Percentiles rank a stretch among this genome's conserved stretches.
These are phyloP conservation scores for Didymella glomerata DNA, from an alignment of 2,329 filamentous ascomycete genomes.

Conservation along the genomic window DNA sequence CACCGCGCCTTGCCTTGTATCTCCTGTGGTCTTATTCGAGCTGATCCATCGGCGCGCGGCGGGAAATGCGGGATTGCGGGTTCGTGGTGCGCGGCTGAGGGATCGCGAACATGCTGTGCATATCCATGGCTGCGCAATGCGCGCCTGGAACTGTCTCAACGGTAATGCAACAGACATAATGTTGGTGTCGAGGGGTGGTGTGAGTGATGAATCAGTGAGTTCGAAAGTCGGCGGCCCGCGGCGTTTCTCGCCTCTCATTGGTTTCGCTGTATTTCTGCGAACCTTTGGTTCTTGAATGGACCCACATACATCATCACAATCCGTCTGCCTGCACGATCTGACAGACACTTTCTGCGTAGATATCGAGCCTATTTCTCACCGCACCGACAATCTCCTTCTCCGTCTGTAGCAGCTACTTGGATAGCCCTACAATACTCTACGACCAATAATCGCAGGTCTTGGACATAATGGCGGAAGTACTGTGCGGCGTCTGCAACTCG, in stretches of 20 bases:
- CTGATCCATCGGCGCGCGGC: constrained; percentile 44
- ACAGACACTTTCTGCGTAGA: too few relatives aligned
- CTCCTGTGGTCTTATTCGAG: constrained; percentile 33
- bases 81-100: constrained; percentile 26
- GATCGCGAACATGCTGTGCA: constrained; percentile 50
- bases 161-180: constrained; percentile 43
- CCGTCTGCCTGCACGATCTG: not conserved
- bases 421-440: not conserved
- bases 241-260: constrained; percentile 36
- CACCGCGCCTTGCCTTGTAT: constrained; percentile 46
- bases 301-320: too few relatives aligned
- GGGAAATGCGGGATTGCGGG: constrained; percentile 30
- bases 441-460: not conserved
- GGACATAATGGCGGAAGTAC: constrained; percentile 40
- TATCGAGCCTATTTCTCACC: too few relatives aligned
- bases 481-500: constrained; percentile 56
- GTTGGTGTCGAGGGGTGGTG: constrained; percentile 24
- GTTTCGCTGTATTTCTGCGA: constrained; percentile 26
- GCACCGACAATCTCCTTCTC: too few relatives aligned
- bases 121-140: constrained; percentile 46
- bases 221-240: constrained; percentile 31
- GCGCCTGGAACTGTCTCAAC: constrained; percentile 29
- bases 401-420: not conserved
- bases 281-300: not conserved
- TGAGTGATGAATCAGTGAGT: constrained; percentile 34